Evolutionary conservation across 768 basidiomycete genomes (phyloP).

Genomic region (Lanmaoa rubissima): DNA sequence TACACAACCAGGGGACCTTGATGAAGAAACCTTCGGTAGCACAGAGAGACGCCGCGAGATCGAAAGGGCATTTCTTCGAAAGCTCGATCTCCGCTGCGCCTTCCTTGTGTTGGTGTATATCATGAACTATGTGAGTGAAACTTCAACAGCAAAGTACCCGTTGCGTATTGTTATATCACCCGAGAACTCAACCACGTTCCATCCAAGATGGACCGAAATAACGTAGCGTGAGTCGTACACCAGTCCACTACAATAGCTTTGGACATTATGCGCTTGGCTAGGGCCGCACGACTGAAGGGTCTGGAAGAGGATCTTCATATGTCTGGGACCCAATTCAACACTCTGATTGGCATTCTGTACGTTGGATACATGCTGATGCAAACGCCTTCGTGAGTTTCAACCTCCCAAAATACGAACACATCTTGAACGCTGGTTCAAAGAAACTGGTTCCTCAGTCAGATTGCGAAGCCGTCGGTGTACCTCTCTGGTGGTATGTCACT

Average conservation of each 20-base stretch:
- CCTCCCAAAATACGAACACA: not conserved
- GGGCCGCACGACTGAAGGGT: slow-evolving; percentile 68
- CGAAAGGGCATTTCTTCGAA: slow-evolving; percentile 42
- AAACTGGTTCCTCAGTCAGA: slow-evolving; percentile 64
- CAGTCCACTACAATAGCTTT: not conserved
- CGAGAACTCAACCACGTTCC: not conserved
- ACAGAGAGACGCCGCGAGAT: slow-evolving; percentile 34
- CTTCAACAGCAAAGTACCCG: not conserved
- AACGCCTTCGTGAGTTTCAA: slow-evolving; percentile 56
- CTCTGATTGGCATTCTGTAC: slow-evolving; percentile 64
- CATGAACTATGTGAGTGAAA: slow-evolving; percentile 42
- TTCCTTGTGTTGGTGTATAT: slow-evolving; percentile 47
- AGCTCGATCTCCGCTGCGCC: slow-evolving; percentile 43
- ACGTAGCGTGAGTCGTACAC: slow-evolving; percentile 47
- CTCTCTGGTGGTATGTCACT: slow-evolving; percentile 61
- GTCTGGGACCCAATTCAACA: slow-evolving; percentile 59
- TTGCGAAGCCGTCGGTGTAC: slow-evolving; percentile 65
- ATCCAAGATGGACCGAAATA: slow-evolving; percentile 64
- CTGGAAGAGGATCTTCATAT: slow-evolving; percentile 66
- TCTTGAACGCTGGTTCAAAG: slow-evolving; percentile 32
- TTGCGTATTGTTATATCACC: not conserved
- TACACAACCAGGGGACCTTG: slow-evolving; percentile 12
- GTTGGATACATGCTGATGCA: slow-evolving; percentile 75
- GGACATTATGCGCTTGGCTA: slow-evolving; percentile 22
- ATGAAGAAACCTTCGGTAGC: slow-evolving; percentile 37